Base-by-base conservation (phyloP, 768 basidiomycete genomes). In the Cystofilobasidium ferigula region DNA sequence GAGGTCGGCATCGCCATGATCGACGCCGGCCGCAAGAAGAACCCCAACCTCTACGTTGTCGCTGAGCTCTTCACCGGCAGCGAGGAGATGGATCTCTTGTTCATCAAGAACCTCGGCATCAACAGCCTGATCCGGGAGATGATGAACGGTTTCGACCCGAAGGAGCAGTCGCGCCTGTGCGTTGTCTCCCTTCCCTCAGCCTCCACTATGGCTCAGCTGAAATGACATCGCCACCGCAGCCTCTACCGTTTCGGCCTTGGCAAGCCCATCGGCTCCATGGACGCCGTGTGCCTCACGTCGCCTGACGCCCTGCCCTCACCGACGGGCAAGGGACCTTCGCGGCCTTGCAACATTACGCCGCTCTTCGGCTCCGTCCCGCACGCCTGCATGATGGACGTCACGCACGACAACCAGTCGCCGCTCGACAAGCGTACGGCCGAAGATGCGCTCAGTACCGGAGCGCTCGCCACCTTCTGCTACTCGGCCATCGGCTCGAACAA, bases 211-310 rank as follows among this genome's bases (percentile, higher is more conserved):
- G 72, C 38, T 6, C 28, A 0, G 20, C 3, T 35, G 20, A 45
- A 8, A 1, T 43, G 0, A 6, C 43, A 24, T 28, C 9, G 9
- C 16, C 24, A 0, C 22, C 43, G 12, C 61, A 76, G 74, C 12
- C 79, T 97, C 40, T 94, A 97, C 75, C 80, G 88, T 35, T 86
- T 88, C 76, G 95, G 95, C 32, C 79, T 99, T 54, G 88, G 87
- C 43, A 97, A 95, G 75, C 94, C 95, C 0, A 84, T 98, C 69
- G 95, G 87, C 86, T 97, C 93, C 0, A 97, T 98, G 94, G 91
- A 95, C 71, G 81, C 77, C 4, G 90, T 85, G 8, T 95, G 90
- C 73, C 79, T 93, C 75, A 85, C 86, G 6, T 85, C 79, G 69
- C 74, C 79, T 64, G 87, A 87, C 69, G 87, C 89, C 48, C 81